Percentiles rank a stretch among this genome's conserved stretches.
These are phyloP conservation scores for Schizonepeta tenuifolia DNA, from an alignment of 257 asterid species.

Conservation along the genomic window DNA sequence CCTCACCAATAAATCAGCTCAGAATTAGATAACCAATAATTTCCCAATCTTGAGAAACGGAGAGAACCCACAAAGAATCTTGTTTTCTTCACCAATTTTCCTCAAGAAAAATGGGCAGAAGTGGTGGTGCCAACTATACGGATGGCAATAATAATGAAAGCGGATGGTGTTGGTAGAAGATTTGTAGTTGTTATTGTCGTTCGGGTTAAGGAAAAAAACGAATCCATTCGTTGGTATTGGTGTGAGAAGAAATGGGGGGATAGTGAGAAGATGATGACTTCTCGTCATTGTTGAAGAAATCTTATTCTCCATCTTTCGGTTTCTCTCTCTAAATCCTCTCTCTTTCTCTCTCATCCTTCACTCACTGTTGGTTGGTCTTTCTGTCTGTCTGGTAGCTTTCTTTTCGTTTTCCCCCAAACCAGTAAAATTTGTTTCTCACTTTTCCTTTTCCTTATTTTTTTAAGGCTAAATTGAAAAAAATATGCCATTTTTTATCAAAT, in stretches of 20 bases:
- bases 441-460: conserved; percentile 13
- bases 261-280: conserved; percentile 40
- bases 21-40: conserved; percentile 39
- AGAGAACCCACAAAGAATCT: conserved; percentile 23
- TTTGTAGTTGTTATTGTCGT: conserved; percentile 48
- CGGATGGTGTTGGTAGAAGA: conserved; percentile 47
- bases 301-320: conserved; percentile 43
- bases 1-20: conserved; percentile 45
- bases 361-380: conserved; percentile 36
- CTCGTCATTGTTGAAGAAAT: conserved; percentile 57
- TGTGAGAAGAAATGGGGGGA: conserved; percentile 38
- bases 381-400: conserved; percentile 54
- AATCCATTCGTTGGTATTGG: conserved; percentile 58
- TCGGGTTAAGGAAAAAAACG: conserved; percentile 52
- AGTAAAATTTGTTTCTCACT: conserved; percentile 28
- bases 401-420: conserved; percentile 56
- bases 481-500: too few species aligned
- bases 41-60: conserved; percentile 8
- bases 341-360: conserved; percentile 28
- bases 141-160: conserved; percentile 41
- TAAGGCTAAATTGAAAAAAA: too few species aligned
- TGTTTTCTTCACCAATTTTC: neutral
- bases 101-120: conserved; percentile 29
- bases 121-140: conserved; percentile 32
- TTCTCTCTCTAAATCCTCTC: conserved; percentile 29